These are phyloP conservation scores for Ganoderma lingzhi DNA, from an alignment of 1,284 basidiomycete species.

Conservation along the genomic window DNA sequence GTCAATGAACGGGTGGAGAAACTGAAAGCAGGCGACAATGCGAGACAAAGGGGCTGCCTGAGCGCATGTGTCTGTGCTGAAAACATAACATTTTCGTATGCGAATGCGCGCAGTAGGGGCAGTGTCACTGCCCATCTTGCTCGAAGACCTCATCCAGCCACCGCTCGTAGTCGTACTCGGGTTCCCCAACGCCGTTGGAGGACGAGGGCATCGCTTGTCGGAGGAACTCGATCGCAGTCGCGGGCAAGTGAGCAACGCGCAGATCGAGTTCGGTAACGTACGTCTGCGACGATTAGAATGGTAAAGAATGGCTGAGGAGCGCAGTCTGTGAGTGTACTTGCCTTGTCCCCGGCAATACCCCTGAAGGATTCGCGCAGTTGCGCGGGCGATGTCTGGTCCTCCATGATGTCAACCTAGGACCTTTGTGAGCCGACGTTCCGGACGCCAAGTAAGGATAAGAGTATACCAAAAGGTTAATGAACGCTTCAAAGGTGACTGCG, in stretches of 20 bases:
- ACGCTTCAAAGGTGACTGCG: conserved; percentile 92
- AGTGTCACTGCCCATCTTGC: conserved; percentile 31
- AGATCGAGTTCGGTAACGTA: conserved; percentile 96
- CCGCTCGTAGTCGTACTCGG: conserved; percentile 78
- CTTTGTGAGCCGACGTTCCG: conserved; percentile 12
- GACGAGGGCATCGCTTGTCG: conserved; percentile 74
- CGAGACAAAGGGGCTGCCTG: conserved; percentile 19
- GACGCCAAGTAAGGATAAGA: not conserved
- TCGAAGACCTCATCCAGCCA: conserved; percentile 84
- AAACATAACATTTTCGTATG: conserved; percentile 5
- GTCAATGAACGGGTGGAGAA: not conserved
- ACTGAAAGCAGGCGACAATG: not conserved
- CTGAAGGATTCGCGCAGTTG: conserved; percentile 95
- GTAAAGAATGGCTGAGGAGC: not conserved
- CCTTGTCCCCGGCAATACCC: conserved; percentile 92
- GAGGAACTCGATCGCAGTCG: conserved; percentile 84
- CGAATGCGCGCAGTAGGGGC: conserved; percentile 13
- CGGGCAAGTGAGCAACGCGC: conserved; percentile 85
- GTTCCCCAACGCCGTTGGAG: conserved; percentile 62
- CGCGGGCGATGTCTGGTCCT: conserved; percentile 93
- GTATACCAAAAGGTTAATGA: conserved; percentile 89
- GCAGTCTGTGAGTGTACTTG: conserved; percentile 39
- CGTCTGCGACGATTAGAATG: conserved; percentile 59
- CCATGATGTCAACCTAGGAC: conserved; percentile 88
- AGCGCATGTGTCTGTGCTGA: conserved; percentile 13